phyloP scores from a whole-genome alignment of 441 rosid species.

The Adansonia grandidieri region DNA sequence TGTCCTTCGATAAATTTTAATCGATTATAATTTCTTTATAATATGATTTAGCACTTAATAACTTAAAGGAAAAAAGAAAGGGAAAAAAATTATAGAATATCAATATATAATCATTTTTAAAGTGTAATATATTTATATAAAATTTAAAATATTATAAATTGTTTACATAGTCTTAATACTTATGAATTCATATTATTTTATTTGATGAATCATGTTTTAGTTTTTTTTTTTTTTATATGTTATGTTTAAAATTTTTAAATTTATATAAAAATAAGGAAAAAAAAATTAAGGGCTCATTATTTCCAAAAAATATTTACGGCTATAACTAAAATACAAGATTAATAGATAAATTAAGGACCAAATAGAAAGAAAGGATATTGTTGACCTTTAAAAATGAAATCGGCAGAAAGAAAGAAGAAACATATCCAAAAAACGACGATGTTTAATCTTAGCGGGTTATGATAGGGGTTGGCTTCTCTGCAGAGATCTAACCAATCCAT shows the following conservation, averaged over 20 bases:
- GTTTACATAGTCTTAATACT: too few relatives aligned
- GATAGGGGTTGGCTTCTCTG: slow-evolving; percentile 13
- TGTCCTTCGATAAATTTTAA: too few relatives aligned
- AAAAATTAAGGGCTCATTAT: neutral
- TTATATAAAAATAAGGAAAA: neutral
- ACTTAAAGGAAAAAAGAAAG: too few relatives aligned
- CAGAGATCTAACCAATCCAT: slow-evolving; percentile 24
- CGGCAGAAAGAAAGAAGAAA: neutral
- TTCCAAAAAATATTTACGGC: neutral
- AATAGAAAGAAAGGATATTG: neutral
- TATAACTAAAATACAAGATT: neutral
- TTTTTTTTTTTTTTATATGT: too few relatives aligned
- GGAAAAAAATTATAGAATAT: too few relatives aligned
- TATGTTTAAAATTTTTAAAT: neutral
- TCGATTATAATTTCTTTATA: too few relatives aligned
- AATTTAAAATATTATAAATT: too few relatives aligned
- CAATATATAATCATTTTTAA: too few relatives aligned
- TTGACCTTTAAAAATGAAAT: neutral
- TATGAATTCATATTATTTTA: too few relatives aligned
- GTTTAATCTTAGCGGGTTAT: neutral
- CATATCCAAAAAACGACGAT: neutral
- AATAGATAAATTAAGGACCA: slow-evolving; percentile 1
- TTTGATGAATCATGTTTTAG: too few relatives aligned
- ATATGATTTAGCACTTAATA: too few relatives aligned
- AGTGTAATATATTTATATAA: too few relatives aligned